Evolutionary conservation across 768 basidiomycete species (phyloP).

Genomic region (Coprinellus micaceus): DNA sequence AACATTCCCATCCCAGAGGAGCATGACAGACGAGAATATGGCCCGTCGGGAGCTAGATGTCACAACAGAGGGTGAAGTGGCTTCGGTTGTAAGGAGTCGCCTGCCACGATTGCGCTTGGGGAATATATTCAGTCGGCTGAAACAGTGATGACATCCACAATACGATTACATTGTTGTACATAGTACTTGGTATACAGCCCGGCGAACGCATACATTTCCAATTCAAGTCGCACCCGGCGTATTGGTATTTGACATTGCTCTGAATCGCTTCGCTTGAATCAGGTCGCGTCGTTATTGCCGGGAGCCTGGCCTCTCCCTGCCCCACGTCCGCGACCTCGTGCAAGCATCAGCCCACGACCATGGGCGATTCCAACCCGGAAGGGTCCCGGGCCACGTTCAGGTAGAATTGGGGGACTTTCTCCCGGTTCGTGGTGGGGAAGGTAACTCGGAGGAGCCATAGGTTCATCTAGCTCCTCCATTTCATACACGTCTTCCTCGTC

Average conservation of each 20-base stretch:
- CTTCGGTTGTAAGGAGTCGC: constrained; percentile 1
- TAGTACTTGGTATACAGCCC: no score
- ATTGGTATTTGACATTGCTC: no score
- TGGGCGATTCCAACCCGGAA: constrained; percentile 48
- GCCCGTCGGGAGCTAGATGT: not conserved
- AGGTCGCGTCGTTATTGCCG: no score
- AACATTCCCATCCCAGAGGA: not conserved
- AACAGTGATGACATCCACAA: not conserved
- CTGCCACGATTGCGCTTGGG: constrained; percentile 1
- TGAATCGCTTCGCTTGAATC: no score
- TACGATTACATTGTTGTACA: no score
- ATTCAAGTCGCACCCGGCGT: no score
- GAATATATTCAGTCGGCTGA: constrained; percentile 5
- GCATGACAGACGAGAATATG: not conserved
- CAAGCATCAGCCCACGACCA: constrained; percentile 39
- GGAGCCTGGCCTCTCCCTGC: no score
- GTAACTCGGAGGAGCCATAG: not conserved
- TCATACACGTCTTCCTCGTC: constrained; percentile 37
- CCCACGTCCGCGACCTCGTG: no score
- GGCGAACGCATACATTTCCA: no score
- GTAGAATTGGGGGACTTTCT: constrained; percentile 23
- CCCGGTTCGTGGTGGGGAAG: constrained; percentile 10
- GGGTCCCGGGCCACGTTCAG: constrained; percentile 21
- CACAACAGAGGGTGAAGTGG: not conserved
- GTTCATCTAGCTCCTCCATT: constrained; percentile 13